Evolutionary conservation across 176 grass and related monocot species (phyloP).

Genomic region (Otatea glauca): DNA sequence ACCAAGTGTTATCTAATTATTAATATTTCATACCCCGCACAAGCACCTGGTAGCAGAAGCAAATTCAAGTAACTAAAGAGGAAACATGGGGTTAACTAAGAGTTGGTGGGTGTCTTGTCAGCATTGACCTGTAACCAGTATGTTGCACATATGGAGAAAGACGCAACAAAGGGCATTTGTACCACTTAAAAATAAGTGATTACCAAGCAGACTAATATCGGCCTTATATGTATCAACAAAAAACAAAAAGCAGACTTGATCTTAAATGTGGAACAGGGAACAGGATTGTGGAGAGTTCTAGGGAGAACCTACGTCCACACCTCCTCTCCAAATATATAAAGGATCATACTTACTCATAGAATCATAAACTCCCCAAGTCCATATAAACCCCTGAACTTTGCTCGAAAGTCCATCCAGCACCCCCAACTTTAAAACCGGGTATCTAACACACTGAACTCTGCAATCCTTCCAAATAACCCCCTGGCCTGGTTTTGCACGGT

Average conservation of each 20-base stretch:
- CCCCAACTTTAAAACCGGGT: no score
- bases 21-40: background rate
- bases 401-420: no score
- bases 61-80: background rate
- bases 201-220: background rate
- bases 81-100: slow-evolving; percentile 16
- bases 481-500: no score
- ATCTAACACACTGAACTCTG: no score
- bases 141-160: background rate
- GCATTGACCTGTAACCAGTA: background rate
- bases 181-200: background rate
- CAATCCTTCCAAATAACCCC: no score
- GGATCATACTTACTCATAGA: background rate
- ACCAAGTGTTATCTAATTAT: background rate
- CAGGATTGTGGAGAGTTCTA: background rate
- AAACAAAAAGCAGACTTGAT: background rate
- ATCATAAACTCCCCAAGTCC: no score
- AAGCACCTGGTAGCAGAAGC: background rate
- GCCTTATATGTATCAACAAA: background rate
- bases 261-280: background rate
- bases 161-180: background rate
- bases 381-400: no score
- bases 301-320: background rate
- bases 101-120: background rate
- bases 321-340: background rate